Percentiles rank a stretch among this genome's conserved stretches.
Evolutionary conservation across 192 early-diverging fungal species (phyloP).

Genomic region (Anaeromyces robustus): DNA sequence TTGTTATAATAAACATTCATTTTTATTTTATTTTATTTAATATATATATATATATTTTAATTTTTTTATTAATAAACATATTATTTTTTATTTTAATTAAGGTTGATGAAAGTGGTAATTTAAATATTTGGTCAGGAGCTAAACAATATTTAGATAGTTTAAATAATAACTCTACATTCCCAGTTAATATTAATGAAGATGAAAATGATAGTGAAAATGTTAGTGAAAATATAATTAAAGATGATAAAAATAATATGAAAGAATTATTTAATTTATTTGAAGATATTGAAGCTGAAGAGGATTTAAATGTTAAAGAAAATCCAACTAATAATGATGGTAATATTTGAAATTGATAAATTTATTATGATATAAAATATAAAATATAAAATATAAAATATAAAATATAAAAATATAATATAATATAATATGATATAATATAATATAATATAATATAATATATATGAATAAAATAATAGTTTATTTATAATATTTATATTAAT

Average conservation of each 20-base stretch:
- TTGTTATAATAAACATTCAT: slow-evolving; percentile 38
- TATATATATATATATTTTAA: slow-evolving; percentile 10
- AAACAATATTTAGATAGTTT: neutral
- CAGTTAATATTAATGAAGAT: neutral
- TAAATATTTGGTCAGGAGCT: neutral
- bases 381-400: too few species aligned
- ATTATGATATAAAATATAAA: too few species aligned
- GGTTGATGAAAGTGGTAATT: neutral
- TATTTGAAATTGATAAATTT: neutral
- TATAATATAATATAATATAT: too few species aligned
- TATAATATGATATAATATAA: too few species aligned
- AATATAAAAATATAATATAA: too few species aligned
- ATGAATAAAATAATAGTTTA: too few species aligned
- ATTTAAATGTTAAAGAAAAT: neutral
- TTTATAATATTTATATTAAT: too few species aligned
- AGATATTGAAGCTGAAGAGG: neutral
- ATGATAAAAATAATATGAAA: neutral
- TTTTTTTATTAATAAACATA: slow-evolving; percentile 8
- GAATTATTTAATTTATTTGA: neutral
- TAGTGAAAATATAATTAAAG: neutral
- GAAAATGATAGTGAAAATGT: neutral
- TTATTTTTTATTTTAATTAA: slow-evolving; percentile 10
- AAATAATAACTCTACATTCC: neutral
- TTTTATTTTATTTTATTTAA: slow-evolving; percentile 27
- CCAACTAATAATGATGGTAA: neutral